These are phyloP conservation scores for Lignosus rhinocerotis DNA, from an alignment of 1,284 basidiomycete species.

Conservation along the genomic window DNA sequence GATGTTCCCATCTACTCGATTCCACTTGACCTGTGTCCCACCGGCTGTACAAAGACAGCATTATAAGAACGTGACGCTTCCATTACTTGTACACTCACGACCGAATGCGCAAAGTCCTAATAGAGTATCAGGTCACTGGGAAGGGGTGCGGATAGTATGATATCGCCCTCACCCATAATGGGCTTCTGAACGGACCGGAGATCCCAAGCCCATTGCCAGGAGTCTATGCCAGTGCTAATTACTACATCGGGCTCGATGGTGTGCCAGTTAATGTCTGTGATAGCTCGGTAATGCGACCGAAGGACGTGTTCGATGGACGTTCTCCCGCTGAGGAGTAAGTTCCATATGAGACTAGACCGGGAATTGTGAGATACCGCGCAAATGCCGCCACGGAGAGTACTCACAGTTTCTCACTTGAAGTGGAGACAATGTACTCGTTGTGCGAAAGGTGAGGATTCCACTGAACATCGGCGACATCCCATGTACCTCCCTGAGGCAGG, in stretches of 20 bases:
- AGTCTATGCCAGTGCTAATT: constrained; percentile 76
- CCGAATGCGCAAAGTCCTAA: constrained; percentile 75
- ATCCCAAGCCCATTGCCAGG: constrained; percentile 91
- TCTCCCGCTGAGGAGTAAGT: constrained; percentile 72
- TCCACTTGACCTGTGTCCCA: constrained; percentile 97
- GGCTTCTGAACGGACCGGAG: constrained; percentile 62
- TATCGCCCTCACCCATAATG: constrained; percentile 52
- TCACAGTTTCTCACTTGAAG: constrained; percentile 90
- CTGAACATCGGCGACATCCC: constrained; percentile 96
- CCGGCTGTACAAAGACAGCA: constrained; percentile 47
- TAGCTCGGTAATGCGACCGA: constrained; percentile 87
- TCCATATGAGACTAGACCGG: constrained; percentile 80
- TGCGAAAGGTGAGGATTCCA: constrained; percentile 92
- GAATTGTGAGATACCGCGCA: neutral
- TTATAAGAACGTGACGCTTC: neutral
- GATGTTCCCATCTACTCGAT: constrained; percentile 80
- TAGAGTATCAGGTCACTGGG: neutral
- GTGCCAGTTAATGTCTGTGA: constrained; percentile 97
- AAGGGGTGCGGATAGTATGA: neutral
- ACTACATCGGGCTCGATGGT: constrained; percentile 78
- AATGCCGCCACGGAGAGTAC: constrained; percentile 24
- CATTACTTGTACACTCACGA: constrained; percentile 40
- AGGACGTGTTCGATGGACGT: constrained; percentile 80
- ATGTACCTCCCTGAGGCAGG: constrained; percentile 92
- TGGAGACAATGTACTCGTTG: constrained; percentile 91